A percentile compares a stretch with the other conserved stretches of the same genome.
Conservation (phyloP, 176 grass and related monocot genomes). For the Cymbopogon citratus region DNA sequence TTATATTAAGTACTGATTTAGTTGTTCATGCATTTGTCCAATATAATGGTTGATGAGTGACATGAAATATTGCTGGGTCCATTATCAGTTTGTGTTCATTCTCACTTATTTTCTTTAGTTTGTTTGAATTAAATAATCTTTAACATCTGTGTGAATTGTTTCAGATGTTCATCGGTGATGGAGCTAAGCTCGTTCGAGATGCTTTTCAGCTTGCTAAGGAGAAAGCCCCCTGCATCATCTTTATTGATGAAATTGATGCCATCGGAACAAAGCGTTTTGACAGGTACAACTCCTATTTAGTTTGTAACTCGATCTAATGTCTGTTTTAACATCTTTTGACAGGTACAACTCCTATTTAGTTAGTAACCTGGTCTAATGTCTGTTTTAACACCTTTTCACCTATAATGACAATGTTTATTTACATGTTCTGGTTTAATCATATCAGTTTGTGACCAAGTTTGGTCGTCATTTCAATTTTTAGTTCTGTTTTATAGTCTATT, state of each 20-base stretch:
- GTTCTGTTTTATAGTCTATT: not conserved
- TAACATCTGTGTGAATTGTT: too few species aligned
- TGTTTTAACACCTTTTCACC: not conserved
- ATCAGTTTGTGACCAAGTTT: not conserved
- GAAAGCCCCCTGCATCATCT: conserved; percentile 14
- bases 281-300: not conserved
- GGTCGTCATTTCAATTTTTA: not conserved
- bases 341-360: not conserved
- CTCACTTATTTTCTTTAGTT: not conserved
- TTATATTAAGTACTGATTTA: not conserved
- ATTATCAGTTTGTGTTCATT: too few species aligned
- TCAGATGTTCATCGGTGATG: conserved; percentile 17
- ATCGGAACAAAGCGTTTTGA: conserved; percentile 21
- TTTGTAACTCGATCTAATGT: not conserved
- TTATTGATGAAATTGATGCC: conserved; percentile 21
- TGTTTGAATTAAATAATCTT: too few species aligned
- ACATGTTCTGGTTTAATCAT: not conserved
- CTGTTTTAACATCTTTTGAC: not conserved
- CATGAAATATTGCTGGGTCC: not conserved
- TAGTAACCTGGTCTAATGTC: not conserved
- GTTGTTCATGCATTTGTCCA: not conserved
- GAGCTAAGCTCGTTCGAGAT: conserved; percentile 2
- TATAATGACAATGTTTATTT: not conserved
- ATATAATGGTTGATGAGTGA: not conserved
- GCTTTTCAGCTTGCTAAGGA: conserved; percentile 20